Evolutionary conservation across 768 basidiomycete species (phyloP).

Genomic region (Mycena rosella): DNA sequence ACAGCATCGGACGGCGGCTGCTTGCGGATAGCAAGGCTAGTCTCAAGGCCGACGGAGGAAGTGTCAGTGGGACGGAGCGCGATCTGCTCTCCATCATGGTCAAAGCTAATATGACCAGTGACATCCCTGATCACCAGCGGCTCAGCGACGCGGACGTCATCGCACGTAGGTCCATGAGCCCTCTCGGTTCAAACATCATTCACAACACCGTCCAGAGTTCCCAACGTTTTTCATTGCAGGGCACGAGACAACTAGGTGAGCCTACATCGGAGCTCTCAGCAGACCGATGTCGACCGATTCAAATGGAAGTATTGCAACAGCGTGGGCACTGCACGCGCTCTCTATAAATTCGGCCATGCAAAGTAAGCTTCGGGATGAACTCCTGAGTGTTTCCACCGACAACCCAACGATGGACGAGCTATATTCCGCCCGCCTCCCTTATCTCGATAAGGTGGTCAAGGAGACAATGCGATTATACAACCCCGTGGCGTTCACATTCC

Average conservation of each 20-base stretch:
- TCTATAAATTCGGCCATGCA: neutral
- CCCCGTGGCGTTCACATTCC: neutral
- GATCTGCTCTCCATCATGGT: slow-evolving; percentile 62
- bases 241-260: slow-evolving; percentile 4
- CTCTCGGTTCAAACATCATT: neutral
- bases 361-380: neutral
- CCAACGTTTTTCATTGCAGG: neutral
- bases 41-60: slow-evolving; percentile 34
- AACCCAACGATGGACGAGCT: neutral
- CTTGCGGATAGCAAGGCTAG: slow-evolving; percentile 53
- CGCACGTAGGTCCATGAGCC: neutral
- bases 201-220: neutral
- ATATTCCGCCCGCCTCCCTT: neutral
- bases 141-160: too few relatives aligned
- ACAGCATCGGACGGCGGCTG: slow-evolving; percentile 27
- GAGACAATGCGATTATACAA: neutral
- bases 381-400: neutral
- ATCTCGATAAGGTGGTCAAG: neutral
- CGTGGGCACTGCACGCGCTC: neutral
- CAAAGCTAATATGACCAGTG: slow-evolving; percentile 62
- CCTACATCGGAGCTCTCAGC: neutral
- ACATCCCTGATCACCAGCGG: slow-evolving; percentile 55
- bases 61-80: slow-evolving; percentile 42
- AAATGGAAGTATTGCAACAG: neutral
- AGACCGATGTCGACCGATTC: neutral